Percentiles rank a stretch among this genome's conserved stretches.
These are phyloP conservation scores for Moricandia arvensis DNA, from an alignment of 345 rosid genomes.

Conservation along the genomic window DNA sequence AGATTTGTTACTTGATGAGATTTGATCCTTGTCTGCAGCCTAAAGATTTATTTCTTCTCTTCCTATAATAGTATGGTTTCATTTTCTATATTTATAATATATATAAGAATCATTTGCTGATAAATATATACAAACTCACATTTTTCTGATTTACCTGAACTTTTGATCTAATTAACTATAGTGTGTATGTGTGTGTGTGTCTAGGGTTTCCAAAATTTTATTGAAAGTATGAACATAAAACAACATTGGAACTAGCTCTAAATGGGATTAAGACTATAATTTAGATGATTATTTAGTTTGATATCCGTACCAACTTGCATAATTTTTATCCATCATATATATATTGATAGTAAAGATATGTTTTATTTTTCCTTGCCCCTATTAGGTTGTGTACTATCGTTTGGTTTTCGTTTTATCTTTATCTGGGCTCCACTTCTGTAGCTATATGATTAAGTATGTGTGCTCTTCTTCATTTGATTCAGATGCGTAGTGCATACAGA, in stretches of 20 bases:
- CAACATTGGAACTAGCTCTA: conserved; percentile 24
- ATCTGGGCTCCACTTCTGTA: conserved; percentile 27
- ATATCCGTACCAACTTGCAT: conserved; percentile 34
- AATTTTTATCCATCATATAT: neutral
- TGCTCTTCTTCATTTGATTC: conserved; percentile 19
- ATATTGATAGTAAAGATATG: neutral
- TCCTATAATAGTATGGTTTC: neutral
- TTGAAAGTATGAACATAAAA: conserved; percentile 23
- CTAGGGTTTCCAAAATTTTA: conserved; percentile 32
- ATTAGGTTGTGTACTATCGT: conserved; percentile 28
- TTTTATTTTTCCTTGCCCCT: conserved; percentile 20
- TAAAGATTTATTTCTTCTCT: conserved; percentile 10
- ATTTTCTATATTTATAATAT: neutral
- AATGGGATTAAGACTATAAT: conserved; percentile 7
- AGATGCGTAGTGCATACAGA: conserved; percentile 19
- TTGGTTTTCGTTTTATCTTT: conserved; percentile 21
- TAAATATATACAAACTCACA: neutral
- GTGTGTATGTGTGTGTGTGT: neutral
- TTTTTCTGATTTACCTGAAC: conserved; percentile 1
- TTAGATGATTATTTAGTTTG: conserved; percentile 9
- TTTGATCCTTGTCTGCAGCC: conserved; percentile 22
- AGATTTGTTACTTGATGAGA: conserved; percentile 24
- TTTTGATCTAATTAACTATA: conserved; percentile 8
- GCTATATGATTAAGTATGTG: conserved; percentile 8
- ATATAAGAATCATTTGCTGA: neutral